phyloP scores from a whole-genome alignment of 2,329 filamentous ascomycete genomes.

The Gaeumannomyces tritici region DNA sequence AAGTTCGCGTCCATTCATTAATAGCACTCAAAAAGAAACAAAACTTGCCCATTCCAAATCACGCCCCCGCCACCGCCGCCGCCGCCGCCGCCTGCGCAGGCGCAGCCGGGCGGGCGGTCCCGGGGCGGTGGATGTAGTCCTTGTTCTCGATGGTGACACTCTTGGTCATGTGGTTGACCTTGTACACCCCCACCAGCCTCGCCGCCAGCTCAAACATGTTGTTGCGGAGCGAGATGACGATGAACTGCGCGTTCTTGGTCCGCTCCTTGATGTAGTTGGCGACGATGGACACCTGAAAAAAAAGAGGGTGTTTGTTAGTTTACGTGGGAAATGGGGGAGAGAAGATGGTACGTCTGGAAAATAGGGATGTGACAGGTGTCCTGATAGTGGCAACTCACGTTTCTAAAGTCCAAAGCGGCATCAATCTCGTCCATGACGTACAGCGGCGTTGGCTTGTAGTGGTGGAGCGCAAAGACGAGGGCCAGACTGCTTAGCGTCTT shows the following conservation, averaged over 20 bases:
- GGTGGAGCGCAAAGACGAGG: conserved; percentile 94
- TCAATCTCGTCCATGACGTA: conserved; percentile 99
- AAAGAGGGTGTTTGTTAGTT: not conserved
- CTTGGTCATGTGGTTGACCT: conserved; percentile 98
- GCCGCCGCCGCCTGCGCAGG: conserved; percentile 8
- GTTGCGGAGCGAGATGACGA: conserved; percentile 94
- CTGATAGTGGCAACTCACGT: conserved; percentile 53
- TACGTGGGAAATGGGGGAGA: conserved; percentile 6
- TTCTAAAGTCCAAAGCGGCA: conserved; percentile 92
- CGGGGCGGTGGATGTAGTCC: conserved; percentile 54
- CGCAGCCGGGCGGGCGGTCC: conserved; percentile 13
- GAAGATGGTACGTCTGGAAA: conserved; percentile 6
- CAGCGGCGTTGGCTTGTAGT: conserved; percentile 93
- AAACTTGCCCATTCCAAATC: not conserved
- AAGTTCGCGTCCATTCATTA: not conserved
- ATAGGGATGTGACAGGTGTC: not conserved
- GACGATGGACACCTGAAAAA: conserved; percentile 76
- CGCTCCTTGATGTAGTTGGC: conserved; percentile 98
- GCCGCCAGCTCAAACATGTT: conserved; percentile 99
- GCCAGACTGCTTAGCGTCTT: conserved; percentile 92
- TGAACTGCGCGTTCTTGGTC: conserved; percentile 98
- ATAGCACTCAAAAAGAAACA: not conserved
- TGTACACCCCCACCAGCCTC: conserved; percentile 92
- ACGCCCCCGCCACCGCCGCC: not conserved
- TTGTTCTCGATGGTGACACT: conserved; percentile 81